phyloP scores from a whole-genome alignment of 2,329 filamentous ascomycete genomes.

The Diaporthe sp. region DNA sequence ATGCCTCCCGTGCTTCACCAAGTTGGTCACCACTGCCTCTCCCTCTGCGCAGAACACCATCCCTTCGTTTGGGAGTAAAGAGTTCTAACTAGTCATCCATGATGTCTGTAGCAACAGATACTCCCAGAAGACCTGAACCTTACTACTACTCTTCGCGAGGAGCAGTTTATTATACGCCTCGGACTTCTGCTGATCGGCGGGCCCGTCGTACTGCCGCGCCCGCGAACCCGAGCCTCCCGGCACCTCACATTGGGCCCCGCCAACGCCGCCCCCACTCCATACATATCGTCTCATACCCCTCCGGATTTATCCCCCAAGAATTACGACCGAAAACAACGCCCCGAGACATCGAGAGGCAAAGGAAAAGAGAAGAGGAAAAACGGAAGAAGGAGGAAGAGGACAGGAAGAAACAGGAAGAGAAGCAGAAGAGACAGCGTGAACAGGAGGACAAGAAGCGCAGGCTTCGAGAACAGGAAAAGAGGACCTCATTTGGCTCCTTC shows the following conservation, averaged over 20 bases:
- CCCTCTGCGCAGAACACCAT: not conserved
- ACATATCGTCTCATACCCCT: slow-evolving; percentile 64
- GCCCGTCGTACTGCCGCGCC: slow-evolving; percentile 41
- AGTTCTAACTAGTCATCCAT: slow-evolving; percentile 19
- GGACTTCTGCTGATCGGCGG: slow-evolving; percentile 42
- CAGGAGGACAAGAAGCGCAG: slow-evolving; percentile 45
- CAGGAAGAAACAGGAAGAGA: slow-evolving; percentile 36
- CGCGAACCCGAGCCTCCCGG: slow-evolving; percentile 49
- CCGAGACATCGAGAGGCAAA: slow-evolving; percentile 49
- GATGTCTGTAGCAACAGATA: slow-evolving; percentile 37
- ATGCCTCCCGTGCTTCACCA: slow-evolving; percentile 22
- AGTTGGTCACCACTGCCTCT: slow-evolving; percentile 35
- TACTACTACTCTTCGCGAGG: slow-evolving; percentile 41
- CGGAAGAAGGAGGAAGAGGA: slow-evolving; percentile 50
- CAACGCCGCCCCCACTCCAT: slow-evolving; percentile 68
- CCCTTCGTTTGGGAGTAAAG: not conserved
- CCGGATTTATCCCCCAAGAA: slow-evolving; percentile 57
- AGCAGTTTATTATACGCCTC: slow-evolving; percentile 42
- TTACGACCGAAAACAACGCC: slow-evolving; percentile 51
- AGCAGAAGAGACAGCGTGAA: slow-evolving; percentile 48
- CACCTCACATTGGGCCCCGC: slow-evolving; percentile 62
- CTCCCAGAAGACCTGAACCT: slow-evolving; percentile 32
- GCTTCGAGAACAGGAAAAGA: slow-evolving; percentile 46
- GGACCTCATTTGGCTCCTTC: slow-evolving; percentile 47
- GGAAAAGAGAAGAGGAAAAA: slow-evolving; percentile 64